Conservation (phyloP, 179 eudicot genomes). For the Spergularia azorica region DNA sequence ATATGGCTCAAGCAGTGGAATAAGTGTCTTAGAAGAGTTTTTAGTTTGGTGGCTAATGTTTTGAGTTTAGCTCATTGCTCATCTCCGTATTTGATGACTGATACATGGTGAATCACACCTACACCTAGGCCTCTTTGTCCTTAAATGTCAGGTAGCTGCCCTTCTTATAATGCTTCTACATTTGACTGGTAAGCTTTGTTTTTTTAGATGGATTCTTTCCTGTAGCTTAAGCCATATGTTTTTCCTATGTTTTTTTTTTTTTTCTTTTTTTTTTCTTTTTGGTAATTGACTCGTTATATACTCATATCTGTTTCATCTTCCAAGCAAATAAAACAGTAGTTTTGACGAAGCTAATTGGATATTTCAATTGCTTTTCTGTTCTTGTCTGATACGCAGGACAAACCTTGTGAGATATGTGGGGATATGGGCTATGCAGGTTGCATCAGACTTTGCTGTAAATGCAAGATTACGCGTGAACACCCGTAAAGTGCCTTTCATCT, state of each 20-base stretch:
- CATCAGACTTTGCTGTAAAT: slow-evolving; percentile 28
- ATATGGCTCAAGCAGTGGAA: neutral
- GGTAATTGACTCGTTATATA: neutral
- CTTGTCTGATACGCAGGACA: slow-evolving; percentile 29
- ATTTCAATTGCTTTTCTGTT: neutral
- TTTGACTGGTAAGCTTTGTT: neutral
- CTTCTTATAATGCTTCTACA: neutral
- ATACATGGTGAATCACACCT: slow-evolving; percentile 1
- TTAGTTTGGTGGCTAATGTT: neutral
- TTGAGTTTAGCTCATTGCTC: neutral
- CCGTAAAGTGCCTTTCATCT: slow-evolving; percentile 20
- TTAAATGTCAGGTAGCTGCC: slow-evolving; percentile 3
- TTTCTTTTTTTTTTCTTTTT: no score
- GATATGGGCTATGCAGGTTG: slow-evolving; percentile 16
- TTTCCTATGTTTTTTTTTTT: neutral
- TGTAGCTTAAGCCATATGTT: neutral
- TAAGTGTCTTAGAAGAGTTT: no score
- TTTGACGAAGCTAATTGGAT: slow-evolving; percentile 5
- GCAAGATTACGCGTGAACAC: slow-evolving; percentile 35
- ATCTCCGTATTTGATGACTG: neutral
- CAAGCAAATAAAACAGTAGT: neutral
- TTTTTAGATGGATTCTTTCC: neutral
- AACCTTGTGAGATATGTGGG: slow-evolving; percentile 42
- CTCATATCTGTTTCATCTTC: slow-evolving; percentile 9
- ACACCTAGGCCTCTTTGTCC: neutral